Evolutionary conservation across 768 basidiomycete genomes (phyloP).

Genomic region (Boletales sp.): DNA sequence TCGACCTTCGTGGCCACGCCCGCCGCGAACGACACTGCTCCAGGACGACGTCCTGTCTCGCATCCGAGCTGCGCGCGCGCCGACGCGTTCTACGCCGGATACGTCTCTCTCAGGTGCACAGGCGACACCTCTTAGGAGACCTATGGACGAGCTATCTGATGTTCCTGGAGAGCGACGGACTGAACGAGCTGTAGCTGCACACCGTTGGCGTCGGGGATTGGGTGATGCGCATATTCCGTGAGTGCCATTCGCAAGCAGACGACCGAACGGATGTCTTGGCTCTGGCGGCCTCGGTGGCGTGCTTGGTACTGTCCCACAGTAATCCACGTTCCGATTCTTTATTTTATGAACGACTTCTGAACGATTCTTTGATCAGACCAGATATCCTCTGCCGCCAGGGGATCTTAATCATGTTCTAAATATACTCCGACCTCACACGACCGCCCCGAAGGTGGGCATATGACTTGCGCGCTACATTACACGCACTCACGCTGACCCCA

Average conservation of each 20-base stretch:
- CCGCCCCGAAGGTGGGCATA: conserved; percentile 25
- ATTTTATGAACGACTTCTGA: conserved; percentile 23
- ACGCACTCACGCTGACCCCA: conserved; percentile 16
- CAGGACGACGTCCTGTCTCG: conserved; percentile 36
- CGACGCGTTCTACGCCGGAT: conserved; percentile 48
- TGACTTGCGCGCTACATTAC: conserved; percentile 8
- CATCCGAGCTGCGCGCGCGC: conserved; percentile 47
- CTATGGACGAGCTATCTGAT: conserved; percentile 59
- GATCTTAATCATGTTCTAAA: conserved; percentile 40
- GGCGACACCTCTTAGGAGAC: conserved; percentile 36
- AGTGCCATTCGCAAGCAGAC: conserved; percentile 8
- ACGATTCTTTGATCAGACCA: conserved; percentile 29
- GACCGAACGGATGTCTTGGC: conserved; percentile 13
- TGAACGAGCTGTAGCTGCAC: conserved; percentile 45
- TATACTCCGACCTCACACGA: conserved; percentile 40
- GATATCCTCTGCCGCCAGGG: conserved; percentile 37
- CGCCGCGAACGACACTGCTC: conserved; percentile 31
- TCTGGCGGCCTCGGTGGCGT: conserved; percentile 31
- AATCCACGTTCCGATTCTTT: conserved; percentile 26
- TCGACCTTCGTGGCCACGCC: conserved; percentile 37
- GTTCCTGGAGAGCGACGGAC: conserved; percentile 52
- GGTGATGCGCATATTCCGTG: conserved; percentile 21
- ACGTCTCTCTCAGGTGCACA: conserved; percentile 29
- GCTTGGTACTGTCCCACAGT: conserved; percentile 36
- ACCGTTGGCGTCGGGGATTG: conserved; percentile 37